Evolutionary conservation across 2,329 filamentous ascomycete genomes (phyloP).

Genomic region (Hawksworthiomyces lignivorus): DNA sequence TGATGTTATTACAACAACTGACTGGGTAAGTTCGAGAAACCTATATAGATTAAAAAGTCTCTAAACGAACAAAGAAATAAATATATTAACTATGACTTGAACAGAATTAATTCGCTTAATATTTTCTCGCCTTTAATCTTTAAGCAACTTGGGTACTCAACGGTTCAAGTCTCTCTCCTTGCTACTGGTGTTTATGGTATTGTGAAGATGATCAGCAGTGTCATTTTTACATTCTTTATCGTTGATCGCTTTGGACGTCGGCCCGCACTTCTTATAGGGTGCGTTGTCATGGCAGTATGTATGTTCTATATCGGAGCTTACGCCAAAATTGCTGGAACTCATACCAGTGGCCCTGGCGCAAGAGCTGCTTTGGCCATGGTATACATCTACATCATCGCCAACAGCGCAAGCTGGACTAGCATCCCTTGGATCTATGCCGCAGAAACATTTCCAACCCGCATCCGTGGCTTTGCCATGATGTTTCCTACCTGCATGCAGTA

Average conservation of each 20-base stretch:
- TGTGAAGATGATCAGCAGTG: constrained; percentile 10
- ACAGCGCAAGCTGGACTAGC: no score
- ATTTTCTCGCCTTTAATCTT: constrained; percentile 55
- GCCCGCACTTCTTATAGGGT: constrained; percentile 17
- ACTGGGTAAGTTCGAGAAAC: no score
- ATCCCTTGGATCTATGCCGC: no score
- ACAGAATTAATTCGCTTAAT: no score
- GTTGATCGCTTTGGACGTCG: constrained; percentile 18
- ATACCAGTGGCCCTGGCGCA: no score
- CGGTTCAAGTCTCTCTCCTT: no score
- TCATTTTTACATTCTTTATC: not conserved
- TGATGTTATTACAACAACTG: constrained; percentile 38
- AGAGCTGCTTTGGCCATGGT: no score
- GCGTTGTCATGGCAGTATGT: constrained; percentile 14
- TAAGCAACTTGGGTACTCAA: no score
- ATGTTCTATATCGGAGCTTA: constrained; percentile 24
- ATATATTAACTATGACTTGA: no score
- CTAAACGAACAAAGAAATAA: no score
- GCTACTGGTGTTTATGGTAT: constrained; percentile 48
- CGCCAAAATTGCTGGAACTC: constrained; percentile 25
- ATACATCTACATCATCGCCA: no score
- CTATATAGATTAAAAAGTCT: no score
- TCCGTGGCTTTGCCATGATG: constrained; percentile 20
- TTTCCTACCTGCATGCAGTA: constrained; percentile 23
- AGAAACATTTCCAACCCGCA: constrained; percentile 20